These are phyloP conservation scores for Insectozyma bohioensis DNA, from an alignment of 1,139 yeast species.

Conservation along the genomic window DNA sequence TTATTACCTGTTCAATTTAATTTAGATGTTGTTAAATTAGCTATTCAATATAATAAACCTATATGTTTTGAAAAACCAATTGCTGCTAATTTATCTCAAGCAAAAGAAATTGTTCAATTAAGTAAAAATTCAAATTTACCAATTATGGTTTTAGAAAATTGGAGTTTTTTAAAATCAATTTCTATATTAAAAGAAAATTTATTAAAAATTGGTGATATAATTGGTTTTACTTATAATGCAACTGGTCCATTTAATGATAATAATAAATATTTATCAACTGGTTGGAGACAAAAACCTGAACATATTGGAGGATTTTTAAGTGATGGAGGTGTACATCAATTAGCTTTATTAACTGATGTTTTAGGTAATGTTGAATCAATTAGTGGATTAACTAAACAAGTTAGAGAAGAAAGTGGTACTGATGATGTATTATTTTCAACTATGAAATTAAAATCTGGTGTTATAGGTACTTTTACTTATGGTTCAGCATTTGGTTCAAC, in stretches of 20 bases:
- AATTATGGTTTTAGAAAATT: slow-evolving; percentile 78
- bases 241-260: slow-evolving; percentile 74
- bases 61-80: slow-evolving; percentile 85
- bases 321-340: slow-evolving; percentile 95
- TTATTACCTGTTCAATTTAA: slow-evolving; percentile 84
- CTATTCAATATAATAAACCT: slow-evolving; percentile 72
- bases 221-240: slow-evolving; percentile 74
- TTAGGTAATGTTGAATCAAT: slow-evolving; percentile 71
- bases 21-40: slow-evolving; percentile 62
- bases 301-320: slow-evolving; percentile 89
- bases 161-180: slow-evolving; percentile 68
- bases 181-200: slow-evolving; percentile 49
- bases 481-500: slow-evolving; percentile 91
- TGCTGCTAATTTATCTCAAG: slow-evolving; percentile 81
- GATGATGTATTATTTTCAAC: slow-evolving; percentile 79
- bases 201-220: slow-evolving; percentile 71
- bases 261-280: slow-evolving; percentile 65
- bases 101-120: slow-evolving; percentile 70
- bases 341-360: slow-evolving; percentile 81
- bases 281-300: slow-evolving; percentile 88
- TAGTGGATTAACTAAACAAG: slow-evolving; percentile 72
- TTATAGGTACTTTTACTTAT: slow-evolving; percentile 84
- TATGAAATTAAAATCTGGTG: slow-evolving; percentile 58
- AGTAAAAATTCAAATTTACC: slow-evolving; percentile 62
- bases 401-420: slow-evolving; percentile 72